Conservation (phyloP, 2,329 filamentous ascomycete species). For the Penicillium fuscoglaucum region DNA sequence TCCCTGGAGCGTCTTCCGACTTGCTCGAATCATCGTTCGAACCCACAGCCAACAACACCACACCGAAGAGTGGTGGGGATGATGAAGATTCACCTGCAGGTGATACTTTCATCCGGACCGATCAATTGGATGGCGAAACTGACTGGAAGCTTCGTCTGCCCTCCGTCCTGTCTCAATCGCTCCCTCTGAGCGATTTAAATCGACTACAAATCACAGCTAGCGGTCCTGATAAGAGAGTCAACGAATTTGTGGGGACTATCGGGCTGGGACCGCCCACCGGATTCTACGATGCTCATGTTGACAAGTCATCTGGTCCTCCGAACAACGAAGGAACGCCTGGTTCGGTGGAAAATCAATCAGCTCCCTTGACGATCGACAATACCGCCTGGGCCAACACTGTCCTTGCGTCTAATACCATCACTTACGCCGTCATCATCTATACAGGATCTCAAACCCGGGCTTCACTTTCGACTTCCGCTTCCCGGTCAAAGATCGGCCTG, state of each 20-base stretch:
- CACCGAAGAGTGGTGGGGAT: slow-evolving; percentile 19
- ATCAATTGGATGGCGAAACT: slow-evolving; percentile 95
- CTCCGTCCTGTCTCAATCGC: slow-evolving; percentile 78
- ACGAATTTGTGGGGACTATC: slow-evolving; percentile 89
- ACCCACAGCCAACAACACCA: slow-evolving; percentile 10
- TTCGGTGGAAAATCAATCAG: slow-evolving; percentile 22
- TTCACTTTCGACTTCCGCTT: slow-evolving; percentile 86
- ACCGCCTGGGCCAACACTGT: slow-evolving; percentile 99
- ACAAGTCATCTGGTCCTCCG: slow-evolving; percentile 27
- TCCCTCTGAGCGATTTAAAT: slow-evolving; percentile 69
- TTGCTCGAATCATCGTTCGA: slow-evolving; percentile 28
- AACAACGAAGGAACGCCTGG: slow-evolving; percentile 21
- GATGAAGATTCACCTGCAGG: slow-evolving; percentile 52
- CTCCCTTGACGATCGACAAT: slow-evolving; percentile 85
- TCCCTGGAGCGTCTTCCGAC: slow-evolving; percentile 19
- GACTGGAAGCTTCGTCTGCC: slow-evolving; percentile 96
- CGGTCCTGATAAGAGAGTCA: slow-evolving; percentile 89
- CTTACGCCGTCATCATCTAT: slow-evolving; percentile 87
- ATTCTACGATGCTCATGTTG: slow-evolving; percentile 48
- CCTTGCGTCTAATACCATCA: slow-evolving; percentile 86
- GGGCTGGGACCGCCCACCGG: slow-evolving; percentile 64
- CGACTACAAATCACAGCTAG: slow-evolving; percentile 72
- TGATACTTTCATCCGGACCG: slow-evolving; percentile 95
- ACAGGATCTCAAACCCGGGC: slow-evolving; percentile 93
- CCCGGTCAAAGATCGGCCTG: slow-evolving; percentile 89